Conservation (phyloP, 148 eudicot species). For the Bassia scoparia region DNA sequence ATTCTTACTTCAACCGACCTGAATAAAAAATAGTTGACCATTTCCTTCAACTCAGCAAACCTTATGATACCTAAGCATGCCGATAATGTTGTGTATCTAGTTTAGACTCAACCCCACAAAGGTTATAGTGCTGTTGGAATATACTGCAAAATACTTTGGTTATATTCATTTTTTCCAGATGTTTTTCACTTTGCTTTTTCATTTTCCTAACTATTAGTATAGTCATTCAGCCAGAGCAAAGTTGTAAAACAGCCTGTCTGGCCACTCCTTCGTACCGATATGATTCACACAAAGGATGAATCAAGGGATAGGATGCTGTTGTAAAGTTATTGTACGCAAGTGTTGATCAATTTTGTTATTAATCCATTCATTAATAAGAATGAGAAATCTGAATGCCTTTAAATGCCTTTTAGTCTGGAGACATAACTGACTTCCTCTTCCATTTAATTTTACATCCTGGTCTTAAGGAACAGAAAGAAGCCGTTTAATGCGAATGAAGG, state of each 20-base stretch:
- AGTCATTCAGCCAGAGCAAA: constrained; percentile 83
- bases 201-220: constrained; percentile 19
- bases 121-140: background rate
- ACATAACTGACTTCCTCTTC: constrained; percentile 19
- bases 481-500: constrained; percentile 79
- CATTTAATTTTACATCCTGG: constrained; percentile 5
- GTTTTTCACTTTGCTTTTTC: background rate
- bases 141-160: no score
- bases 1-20: no score
- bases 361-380: background rate
- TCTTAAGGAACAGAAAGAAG: constrained; percentile 82
- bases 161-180: background rate
- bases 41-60: constrained; percentile 81
- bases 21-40: constrained; percentile 98
- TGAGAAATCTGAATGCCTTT: background rate
- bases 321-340: constrained; percentile 95
- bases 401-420: background rate
- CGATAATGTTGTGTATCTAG: constrained; percentile 50
- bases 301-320: constrained; percentile 74
- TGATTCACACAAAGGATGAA: constrained; percentile 84
- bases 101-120: background rate
- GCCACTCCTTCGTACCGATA: constrained; percentile 73
- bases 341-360: constrained; percentile 8
- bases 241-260: constrained; percentile 65
- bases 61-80: constrained; percentile 75